These are phyloP conservation scores for Penicillium egyptiacum DNA, from an alignment of 495 filamentous ascomycete species.

Conservation along the genomic window DNA sequence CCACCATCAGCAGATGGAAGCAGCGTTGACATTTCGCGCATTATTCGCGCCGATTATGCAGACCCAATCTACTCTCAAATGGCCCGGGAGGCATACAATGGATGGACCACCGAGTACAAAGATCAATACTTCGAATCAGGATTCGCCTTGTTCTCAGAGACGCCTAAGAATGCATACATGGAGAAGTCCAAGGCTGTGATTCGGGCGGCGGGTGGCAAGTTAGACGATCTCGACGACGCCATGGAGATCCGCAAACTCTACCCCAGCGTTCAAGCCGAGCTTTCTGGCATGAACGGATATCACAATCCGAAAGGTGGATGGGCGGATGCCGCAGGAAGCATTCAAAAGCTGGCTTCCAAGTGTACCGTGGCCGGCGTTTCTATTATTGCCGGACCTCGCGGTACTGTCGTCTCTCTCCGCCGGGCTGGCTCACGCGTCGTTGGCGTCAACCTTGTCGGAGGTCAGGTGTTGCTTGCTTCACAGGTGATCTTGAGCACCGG, in stretches of 20 bases:
- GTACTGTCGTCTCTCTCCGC: slow-evolving; percentile 19
- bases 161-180: slow-evolving; percentile 22
- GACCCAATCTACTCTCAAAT: slow-evolving; percentile 61
- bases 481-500: slow-evolving; percentile 48
- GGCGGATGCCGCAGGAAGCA: slow-evolving; percentile 67
- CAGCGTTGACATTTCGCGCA: slow-evolving; percentile 60
- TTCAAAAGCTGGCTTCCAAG: slow-evolving; percentile 52
- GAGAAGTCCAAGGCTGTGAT: slow-evolving; percentile 18
- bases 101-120: slow-evolving; percentile 47
- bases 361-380: slow-evolving; percentile 25
- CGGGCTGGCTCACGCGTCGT: slow-evolving; percentile 10
- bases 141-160: slow-evolving; percentile 8
- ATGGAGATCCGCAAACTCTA: slow-evolving; percentile 11
- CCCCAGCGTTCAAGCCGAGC: slow-evolving; percentile 6
- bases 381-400: slow-evolving; percentile 20
- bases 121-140: slow-evolving; percentile 6
- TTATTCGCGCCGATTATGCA: slow-evolving; percentile 68
- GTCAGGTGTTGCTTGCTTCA: slow-evolving; percentile 68
- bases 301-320: slow-evolving; percentile 66
- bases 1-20: slow-evolving; percentile 56
- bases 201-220: slow-evolving; percentile 3
- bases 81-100: slow-evolving; percentile 54
- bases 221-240: slow-evolving; percentile 12
- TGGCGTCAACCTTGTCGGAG: slow-evolving; percentile 27
- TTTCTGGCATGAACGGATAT: slow-evolving; percentile 47